Percentiles rank a stretch among this genome's conserved stretches.
These are phyloP conservation scores for Monilinia vaccinii-corymbosi DNA, from an alignment of 2,329 filamentous ascomycete genomes.

Conservation along the genomic window DNA sequence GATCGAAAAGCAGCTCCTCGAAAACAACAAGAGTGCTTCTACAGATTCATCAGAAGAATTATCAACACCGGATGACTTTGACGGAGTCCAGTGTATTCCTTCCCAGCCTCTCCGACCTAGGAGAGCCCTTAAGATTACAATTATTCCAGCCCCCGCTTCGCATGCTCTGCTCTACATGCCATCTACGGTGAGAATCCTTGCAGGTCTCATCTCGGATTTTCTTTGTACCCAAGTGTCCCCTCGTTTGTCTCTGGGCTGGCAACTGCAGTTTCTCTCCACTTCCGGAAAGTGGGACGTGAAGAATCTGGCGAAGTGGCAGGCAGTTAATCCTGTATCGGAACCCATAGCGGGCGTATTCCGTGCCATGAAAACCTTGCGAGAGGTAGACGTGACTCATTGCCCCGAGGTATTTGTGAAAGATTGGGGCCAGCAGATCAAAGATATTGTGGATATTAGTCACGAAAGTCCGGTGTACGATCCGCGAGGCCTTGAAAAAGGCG, in stretches of 20 bases:
- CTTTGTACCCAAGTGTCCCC: slow-evolving; percentile 65
- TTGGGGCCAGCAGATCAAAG: slow-evolving; percentile 59
- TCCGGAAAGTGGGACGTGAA: slow-evolving; percentile 98
- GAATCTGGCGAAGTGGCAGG: slow-evolving; percentile 86
- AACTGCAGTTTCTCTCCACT: slow-evolving; percentile 77
- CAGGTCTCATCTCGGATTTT: slow-evolving; percentile 77
- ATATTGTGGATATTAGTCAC: slow-evolving; percentile 85
- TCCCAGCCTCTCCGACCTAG: slow-evolving; percentile 39
- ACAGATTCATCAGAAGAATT: slow-evolving; percentile 38
- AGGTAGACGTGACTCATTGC: slow-evolving; percentile 76
- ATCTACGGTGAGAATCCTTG: slow-evolving; percentile 63
- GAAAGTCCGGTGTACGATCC: slow-evolving; percentile 87
- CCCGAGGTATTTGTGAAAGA: slow-evolving; percentile 60
- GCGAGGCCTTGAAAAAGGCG: slow-evolving; percentile 53
- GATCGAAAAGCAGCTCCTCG: slow-evolving; percentile 32
- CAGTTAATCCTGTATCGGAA: slow-evolving; percentile 65
- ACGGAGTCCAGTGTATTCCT: slow-evolving; percentile 33
- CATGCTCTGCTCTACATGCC: slow-evolving; percentile 81
- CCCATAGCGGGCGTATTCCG: slow-evolving; percentile 74
- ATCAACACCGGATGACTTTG: slow-evolving; percentile 37
- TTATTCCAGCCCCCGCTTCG: slow-evolving; percentile 68
- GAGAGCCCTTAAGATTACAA: slow-evolving; percentile 54
- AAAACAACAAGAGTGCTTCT: slow-evolving; percentile 23
- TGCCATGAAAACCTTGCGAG: slow-evolving; percentile 86
- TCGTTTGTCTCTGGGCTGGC: slow-evolving; percentile 78